Percentiles rank a stretch among this genome's conserved stretches.
Conservation (phyloP, 148 eudicot species). For the Rhododendron simsii region DNA sequence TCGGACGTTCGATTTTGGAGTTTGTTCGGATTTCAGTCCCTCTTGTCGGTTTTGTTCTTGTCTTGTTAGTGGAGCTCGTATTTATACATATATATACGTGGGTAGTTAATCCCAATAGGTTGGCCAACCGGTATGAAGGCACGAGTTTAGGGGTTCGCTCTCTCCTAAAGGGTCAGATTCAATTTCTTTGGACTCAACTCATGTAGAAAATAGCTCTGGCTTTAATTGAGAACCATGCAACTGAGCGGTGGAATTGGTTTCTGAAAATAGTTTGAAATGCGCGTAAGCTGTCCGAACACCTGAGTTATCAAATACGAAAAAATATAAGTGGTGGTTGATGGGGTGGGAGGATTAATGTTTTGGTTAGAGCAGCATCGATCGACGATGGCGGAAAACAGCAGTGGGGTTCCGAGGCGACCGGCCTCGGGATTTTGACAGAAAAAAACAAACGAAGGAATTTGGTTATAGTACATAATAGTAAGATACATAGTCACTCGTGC, state of each 20-base stretch:
- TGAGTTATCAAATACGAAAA: too few species aligned
- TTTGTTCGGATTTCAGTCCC: background rate
- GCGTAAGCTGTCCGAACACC: too few species aligned
- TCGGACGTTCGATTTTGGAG: background rate
- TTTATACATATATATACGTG: too few species aligned
- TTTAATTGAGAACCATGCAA: too few species aligned
- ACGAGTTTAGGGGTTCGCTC: background rate
- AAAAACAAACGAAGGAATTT: background rate
- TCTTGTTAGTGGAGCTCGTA: background rate
- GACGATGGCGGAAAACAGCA: constrained; percentile 20
- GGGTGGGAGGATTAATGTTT: background rate
- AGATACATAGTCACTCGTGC: background rate
- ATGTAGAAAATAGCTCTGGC: too few species aligned
- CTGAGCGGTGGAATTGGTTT: too few species aligned
- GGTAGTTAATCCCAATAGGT: background rate
- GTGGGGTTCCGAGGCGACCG: constrained; percentile 9
- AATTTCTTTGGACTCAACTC: too few species aligned
- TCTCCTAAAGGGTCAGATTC: background rate
- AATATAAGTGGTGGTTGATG: background rate
- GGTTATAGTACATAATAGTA: background rate
- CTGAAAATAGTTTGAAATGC: background rate
- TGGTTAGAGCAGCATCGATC: background rate
- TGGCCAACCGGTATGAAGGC: background rate
- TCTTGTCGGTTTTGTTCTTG: background rate
- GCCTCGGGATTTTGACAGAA: background rate